Evolutionary conservation across 768 basidiomycete genomes (phyloP), one percentile per base, ranked within the genome.

Genomic region (Auricularia sp.): DNA sequence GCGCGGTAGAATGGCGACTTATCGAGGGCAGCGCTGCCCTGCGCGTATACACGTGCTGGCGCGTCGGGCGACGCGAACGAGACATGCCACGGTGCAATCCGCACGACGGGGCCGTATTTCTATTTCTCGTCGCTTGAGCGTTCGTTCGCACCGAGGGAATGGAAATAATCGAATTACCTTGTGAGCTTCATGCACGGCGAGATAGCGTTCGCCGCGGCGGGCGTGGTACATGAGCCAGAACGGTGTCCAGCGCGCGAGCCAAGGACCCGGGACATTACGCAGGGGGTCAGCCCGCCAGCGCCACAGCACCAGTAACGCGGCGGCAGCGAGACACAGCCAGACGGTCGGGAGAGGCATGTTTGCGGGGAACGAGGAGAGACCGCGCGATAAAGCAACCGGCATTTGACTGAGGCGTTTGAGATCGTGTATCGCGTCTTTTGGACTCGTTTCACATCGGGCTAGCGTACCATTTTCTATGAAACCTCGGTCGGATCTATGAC

Each of bases 1-100:
- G 75, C 73, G 54, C 70, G 62, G 64, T 77, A 76, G 68, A 73
- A 77, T 13, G 68, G 45, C 10, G 75, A 73, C 65, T 77, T 76
- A 29, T 69, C 65, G 42, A 74, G 71, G 3, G 75, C 72, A 11
- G 63, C 62, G 45, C 63, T 42, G n/a, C 76, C 76, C 67, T 76
- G 75, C 16, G 68, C 75, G 63, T 77, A 76, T 6, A 77, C 64
- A 8, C 73, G 65, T 7, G 69, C 58, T 3, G 74, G 59, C 11
- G 75, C 75, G 7, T 72, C 70, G 1, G 70, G 69, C 54, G 71
- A 61, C 13, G 75, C 69, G 61, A 75, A 68, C 13, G 76, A 77
- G 54, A 77, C 65, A 66, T 76, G 75, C 59, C 70, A 74, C 3
- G 76, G 76, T 13, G 73, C 64, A 36, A 77, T 71, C 39, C 75